These are phyloP conservation scores for Nicotiana knightiana DNA, from an alignment of 257 asterid genomes.

Conservation along the genomic window DNA sequence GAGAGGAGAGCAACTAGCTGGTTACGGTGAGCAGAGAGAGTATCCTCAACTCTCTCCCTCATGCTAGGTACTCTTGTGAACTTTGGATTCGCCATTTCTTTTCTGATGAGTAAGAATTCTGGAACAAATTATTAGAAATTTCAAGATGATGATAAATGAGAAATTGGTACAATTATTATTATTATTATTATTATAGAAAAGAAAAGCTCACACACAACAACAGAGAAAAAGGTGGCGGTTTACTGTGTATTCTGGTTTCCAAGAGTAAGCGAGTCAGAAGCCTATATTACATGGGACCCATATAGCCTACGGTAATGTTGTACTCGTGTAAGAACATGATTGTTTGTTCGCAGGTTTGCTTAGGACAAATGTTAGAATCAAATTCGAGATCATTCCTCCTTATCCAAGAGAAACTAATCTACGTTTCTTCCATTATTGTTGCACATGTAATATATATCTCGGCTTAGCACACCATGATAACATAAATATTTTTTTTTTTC, in stretches of 20 bases:
- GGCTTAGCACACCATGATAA: not conserved
- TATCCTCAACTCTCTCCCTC: conserved; percentile 85
- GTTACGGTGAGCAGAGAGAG: conserved; percentile 87
- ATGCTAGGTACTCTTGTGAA: conserved; percentile 62
- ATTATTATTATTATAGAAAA: not conserved
- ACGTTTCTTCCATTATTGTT: not conserved
- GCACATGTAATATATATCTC: not conserved
- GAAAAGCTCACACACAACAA: not conserved
- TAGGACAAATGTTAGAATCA: not conserved
- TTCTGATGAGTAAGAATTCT: not conserved
- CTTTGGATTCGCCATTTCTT: conserved; percentile 43
- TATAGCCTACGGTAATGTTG: not conserved
- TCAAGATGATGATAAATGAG: not conserved
- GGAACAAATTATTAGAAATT: not conserved
- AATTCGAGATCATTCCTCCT: not conserved
- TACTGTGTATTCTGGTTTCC: not conserved
- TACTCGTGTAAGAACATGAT: not conserved
- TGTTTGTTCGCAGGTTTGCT: not conserved
- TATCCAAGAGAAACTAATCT: not conserved
- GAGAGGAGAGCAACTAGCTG: conserved; percentile 88
- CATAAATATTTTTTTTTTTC: too few species aligned
- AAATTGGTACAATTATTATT: not conserved
- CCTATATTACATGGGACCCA: not conserved
- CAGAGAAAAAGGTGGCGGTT: not conserved
- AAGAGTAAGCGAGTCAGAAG: not conserved